phyloP scores from a whole-genome alignment of 1,284 basidiomycete genomes.

The Athelia sp. region DNA sequence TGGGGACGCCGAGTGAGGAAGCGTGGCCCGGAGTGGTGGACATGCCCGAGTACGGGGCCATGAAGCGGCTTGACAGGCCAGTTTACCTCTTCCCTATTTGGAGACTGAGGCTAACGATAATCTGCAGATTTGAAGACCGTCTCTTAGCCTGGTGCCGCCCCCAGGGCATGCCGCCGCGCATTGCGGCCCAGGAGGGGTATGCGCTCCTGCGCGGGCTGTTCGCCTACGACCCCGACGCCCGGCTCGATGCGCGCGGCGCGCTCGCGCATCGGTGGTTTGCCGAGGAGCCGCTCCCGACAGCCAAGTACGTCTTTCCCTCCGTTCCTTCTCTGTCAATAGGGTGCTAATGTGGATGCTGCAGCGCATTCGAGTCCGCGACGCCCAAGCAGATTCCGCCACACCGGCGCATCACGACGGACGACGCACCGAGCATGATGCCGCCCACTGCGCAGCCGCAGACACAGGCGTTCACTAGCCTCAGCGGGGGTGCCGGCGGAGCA shows the following conservation, averaged over 20 bases:
- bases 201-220: conserved; percentile 85
- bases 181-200: conserved; percentile 61
- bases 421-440: conserved; percentile 74
- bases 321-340: too few relatives aligned
- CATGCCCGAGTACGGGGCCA: conserved; percentile 85
- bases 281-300: conserved; percentile 71
- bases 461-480: conserved; percentile 44
- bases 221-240: conserved; percentile 85
- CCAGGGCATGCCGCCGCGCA: conserved; percentile 25
- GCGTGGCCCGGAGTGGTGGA: conserved; percentile 87
- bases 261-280: conserved; percentile 80
- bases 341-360: too few relatives aligned
- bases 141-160: conserved; percentile 77
- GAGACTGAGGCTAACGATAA: too few relatives aligned
- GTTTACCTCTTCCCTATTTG: too few relatives aligned
- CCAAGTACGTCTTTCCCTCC: too few relatives aligned
- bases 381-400: conserved; percentile 63
- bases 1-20: conserved; percentile 85
- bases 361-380: conserved; percentile 56
- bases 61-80: conserved; percentile 83
- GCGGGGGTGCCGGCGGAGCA: conserved; percentile 37
- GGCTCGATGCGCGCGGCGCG: conserved; percentile 80
- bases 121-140: conserved; percentile 63
- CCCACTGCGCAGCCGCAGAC: conserved; percentile 36
- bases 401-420: conserved; percentile 71